Conservation (phyloP, 129 eudicot genomes). For the Centrapalus pauciflorus region DNA sequence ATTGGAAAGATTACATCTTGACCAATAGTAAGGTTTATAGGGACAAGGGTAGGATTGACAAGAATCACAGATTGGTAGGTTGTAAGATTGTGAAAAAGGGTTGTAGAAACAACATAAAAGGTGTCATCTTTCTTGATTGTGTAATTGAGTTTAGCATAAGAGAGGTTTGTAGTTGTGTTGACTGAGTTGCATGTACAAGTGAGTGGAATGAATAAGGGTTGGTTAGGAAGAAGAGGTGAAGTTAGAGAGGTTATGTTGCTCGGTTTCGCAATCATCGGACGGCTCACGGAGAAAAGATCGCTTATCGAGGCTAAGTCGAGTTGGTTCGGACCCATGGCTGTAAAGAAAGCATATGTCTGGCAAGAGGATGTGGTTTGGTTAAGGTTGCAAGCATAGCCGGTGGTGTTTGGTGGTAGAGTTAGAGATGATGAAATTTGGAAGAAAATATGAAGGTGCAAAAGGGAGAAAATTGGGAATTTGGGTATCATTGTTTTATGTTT, state of each 20-base stretch:
- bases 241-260: slow-evolving; percentile 64
- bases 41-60: slow-evolving; percentile 63
- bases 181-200: slow-evolving; percentile 66
- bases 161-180: slow-evolving; percentile 37
- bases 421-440: slow-evolving; percentile 32
- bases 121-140: slow-evolving; percentile 55
- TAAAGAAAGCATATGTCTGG: slow-evolving; percentile 68
- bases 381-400: slow-evolving; percentile 62
- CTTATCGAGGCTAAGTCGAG: slow-evolving; percentile 66
- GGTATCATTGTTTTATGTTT: slow-evolving; percentile 27
- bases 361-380: slow-evolving; percentile 44
- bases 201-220: slow-evolving; percentile 69
- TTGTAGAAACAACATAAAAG: slow-evolving; percentile 46
- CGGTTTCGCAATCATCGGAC: slow-evolving; percentile 59
- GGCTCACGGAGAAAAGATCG: slow-evolving; percentile 74
- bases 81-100: slow-evolving; percentile 54
- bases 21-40: slow-evolving; percentile 51
- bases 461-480: slow-evolving; percentile 24
- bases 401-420: slow-evolving; percentile 37
- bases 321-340: slow-evolving; percentile 43
- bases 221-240: slow-evolving; percentile 52
- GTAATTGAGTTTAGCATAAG: slow-evolving; percentile 57
- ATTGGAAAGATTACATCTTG: slow-evolving; percentile 52
- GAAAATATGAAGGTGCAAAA: slow-evolving; percentile 13
- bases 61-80: slow-evolving; percentile 65